Conservation (phyloP, 148 eudicot species). For the Fallopia convolvulus region DNA sequence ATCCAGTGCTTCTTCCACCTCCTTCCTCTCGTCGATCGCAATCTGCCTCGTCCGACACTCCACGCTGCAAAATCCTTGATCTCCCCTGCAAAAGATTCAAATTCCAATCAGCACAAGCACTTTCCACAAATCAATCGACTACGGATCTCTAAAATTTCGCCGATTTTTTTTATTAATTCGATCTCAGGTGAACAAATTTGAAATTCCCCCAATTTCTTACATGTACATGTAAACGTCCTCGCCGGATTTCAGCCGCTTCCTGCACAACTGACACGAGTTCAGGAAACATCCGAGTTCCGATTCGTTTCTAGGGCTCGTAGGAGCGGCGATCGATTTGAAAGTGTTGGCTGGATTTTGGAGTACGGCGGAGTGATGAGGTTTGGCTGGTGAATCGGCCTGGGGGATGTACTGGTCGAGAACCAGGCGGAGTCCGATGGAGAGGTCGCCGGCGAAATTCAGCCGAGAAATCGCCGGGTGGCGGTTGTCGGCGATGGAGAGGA, state of each 20-base stretch:
- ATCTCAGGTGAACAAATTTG: background rate
- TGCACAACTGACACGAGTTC: slow-evolving; percentile 39
- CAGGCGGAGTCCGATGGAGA: slow-evolving; percentile 3
- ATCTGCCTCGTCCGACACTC: slow-evolving; percentile 52
- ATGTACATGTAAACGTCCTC: slow-evolving; percentile 58
- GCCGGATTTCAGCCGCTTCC: slow-evolving; percentile 26
- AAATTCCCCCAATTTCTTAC: slow-evolving; percentile 14
- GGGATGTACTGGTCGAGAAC: slow-evolving; percentile 7
- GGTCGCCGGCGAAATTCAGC: background rate
- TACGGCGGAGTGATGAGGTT: background rate
- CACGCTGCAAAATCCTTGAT: slow-evolving; percentile 55
- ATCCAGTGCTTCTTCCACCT: slow-evolving; percentile 19
- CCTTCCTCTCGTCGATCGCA: slow-evolving; percentile 34
- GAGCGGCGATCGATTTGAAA: background rate
- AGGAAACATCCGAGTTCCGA: slow-evolving; percentile 14
- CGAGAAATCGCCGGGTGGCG: background rate
- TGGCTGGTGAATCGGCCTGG: background rate
- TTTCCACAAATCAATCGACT: background rate
- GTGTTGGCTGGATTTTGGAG: background rate
- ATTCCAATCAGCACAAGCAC: background rate
- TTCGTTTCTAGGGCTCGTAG: background rate
- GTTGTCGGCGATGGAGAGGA: background rate
- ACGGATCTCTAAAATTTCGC: background rate
- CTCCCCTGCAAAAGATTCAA: slow-evolving; percentile 35
- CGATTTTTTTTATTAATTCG: background rate